Evolutionary conservation across 192 early-diverging fungal genomes (phyloP), one percentile per base, ranked within the genome.

Genomic region (Entomortierella beljakovae): DNA sequence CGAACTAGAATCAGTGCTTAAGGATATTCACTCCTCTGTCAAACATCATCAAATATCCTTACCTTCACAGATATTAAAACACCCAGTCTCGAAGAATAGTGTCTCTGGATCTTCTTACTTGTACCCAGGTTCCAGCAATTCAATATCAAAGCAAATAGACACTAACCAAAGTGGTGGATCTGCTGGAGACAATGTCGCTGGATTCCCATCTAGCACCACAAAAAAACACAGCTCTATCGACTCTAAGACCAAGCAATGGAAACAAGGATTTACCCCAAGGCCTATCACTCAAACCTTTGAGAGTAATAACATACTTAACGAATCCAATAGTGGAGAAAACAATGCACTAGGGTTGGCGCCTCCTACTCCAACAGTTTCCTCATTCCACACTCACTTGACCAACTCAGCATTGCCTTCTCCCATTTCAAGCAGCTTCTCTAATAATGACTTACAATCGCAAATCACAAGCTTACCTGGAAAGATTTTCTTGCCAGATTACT

Each of bases 1-100:
- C 6, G 87, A 91, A 31, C 54, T 91, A 50, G 91, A 91, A 43
- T 28, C 46, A 1, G 56, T 84, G 16, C 68, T 91, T 6, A 90
- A 88, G 79, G 90, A 91, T 22, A 81, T 91, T 11, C 91, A 92
- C 59, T 64, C 61, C 0, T 81, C 90, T 10, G 86, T 92, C 20
- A 91, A 90, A 62, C 68, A 85, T 10, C 71, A 88, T 58, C 89
- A 86, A 43, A 92, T 92, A 51, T 38, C 86, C n/a, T 79, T 87
- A 18, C 85, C 86, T 13, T 10, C 54, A 6, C 10, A 29, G 3
- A 40, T 56, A 8, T 15, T 61, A 8, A 16, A 31, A 33, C 25
- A 49, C 51, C 0, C 70, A 28, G 5, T 15, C 2, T 42, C 25
- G 11, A 6, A 42, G 8, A 26, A 51, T 48, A 86, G 58, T 18